These are phyloP conservation scores for Populus hybrid DNA, from an alignment of 441 rosid genomes.

Conservation along the genomic window DNA sequence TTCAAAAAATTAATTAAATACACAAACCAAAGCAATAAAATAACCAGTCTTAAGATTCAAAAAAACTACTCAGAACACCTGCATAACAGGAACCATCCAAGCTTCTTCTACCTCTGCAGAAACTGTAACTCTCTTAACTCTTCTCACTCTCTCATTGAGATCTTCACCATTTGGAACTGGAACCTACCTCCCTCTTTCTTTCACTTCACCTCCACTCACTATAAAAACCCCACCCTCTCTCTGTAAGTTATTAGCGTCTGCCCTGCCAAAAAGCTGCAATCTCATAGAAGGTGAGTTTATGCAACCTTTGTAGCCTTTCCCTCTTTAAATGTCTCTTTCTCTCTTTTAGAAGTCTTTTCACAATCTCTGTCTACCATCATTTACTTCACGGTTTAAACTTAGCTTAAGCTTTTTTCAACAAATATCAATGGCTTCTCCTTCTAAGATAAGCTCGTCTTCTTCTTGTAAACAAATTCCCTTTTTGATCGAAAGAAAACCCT, in stretches of 20 bases:
- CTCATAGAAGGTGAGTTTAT: not conserved
- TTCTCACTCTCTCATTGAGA: conserved; percentile 16
- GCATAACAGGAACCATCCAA: conserved; percentile 26
- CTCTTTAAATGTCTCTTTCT: conserved; percentile 11
- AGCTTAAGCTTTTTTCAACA: not conserved
- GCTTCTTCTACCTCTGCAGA: conserved; percentile 25
- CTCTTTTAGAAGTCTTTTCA: conserved; percentile 3
- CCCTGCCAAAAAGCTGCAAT: not conserved
- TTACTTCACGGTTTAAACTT: not conserved
- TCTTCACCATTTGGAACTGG: conserved; percentile 16
- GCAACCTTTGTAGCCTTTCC: not conserved
- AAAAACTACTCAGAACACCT: conserved; percentile 6
- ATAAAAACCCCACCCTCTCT: conserved; percentile 3
- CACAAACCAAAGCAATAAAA: conserved; percentile 13
- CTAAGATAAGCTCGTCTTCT: not conserved
- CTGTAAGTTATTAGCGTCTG: not conserved
- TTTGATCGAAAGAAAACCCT: conserved; percentile 22
- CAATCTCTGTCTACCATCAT: not conserved
- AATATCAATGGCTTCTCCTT: not conserved
- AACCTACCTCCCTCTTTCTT: conserved; percentile 10
- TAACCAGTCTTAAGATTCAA: conserved; percentile 40
- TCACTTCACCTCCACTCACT: not conserved
- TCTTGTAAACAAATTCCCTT: conserved; percentile 20
- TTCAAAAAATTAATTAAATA: conserved; percentile 8
- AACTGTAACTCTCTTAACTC: not conserved